Percentiles rank a stretch among this genome's conserved stretches.
Conservation (phyloP, 768 basidiomycete genomes). For the Hericium alpestre region DNA sequence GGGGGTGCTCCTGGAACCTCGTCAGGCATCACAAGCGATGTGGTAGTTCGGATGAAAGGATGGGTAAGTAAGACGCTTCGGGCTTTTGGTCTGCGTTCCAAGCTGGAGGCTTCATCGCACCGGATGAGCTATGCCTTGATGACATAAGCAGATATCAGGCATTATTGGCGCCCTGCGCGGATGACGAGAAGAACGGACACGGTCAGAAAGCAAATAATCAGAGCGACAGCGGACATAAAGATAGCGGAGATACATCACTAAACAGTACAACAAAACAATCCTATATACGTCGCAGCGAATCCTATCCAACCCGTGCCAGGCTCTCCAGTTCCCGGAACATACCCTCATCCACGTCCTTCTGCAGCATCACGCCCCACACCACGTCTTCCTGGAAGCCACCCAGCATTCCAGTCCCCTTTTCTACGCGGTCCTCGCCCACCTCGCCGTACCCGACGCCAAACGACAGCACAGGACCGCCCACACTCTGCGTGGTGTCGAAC, state of each 20-base stretch:
- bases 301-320: slow-evolving; percentile 54
- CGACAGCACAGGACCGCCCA: slow-evolving; percentile 46
- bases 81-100: too few species aligned
- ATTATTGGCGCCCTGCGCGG: too few species aligned
- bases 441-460: slow-evolving; percentile 86
- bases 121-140: too few species aligned
- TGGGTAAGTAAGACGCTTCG: not conserved
- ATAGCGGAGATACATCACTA: not conserved
- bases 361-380: slow-evolving; percentile 62
- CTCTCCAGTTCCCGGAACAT: slow-evolving; percentile 77
- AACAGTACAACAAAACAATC: not conserved
- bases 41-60: not conserved
- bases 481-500: slow-evolving; percentile 56
- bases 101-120: too few species aligned
- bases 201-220: not conserved
- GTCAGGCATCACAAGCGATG: slow-evolving; percentile 3
- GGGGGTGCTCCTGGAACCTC: slow-evolving; percentile 1
- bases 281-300: not conserved
- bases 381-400: slow-evolving; percentile 59
- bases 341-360: slow-evolving; percentile 60
- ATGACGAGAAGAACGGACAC: too few species aligned
- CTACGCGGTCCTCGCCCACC: slow-evolving; percentile 49
- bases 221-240: not conserved
- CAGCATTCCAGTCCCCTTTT: slow-evolving; percentile 67
- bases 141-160: not conserved